These are phyloP conservation scores for Capronia epimyces DNA, from an alignment of 2,329 filamentous ascomycete species.

Conservation along the genomic window DNA sequence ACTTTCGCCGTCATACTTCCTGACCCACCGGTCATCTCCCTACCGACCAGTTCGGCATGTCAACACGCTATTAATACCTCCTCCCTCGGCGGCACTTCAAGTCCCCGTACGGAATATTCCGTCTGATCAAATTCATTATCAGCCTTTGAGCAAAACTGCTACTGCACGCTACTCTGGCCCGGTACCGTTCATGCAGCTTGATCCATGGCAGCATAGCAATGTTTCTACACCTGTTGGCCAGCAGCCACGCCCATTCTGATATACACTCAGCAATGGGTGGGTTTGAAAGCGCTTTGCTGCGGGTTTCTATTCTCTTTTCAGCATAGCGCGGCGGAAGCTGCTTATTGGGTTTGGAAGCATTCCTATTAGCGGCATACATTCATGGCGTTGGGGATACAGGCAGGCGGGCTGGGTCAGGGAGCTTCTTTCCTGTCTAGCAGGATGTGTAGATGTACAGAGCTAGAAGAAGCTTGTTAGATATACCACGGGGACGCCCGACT, in stretches of 20 bases:
- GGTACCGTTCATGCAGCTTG: constrained; percentile 52
- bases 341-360: constrained; percentile 4
- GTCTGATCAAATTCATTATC: constrained; percentile 75
- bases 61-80: constrained; percentile 84
- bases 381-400: constrained; percentile 10
- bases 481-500: neutral
- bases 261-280: neutral
- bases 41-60: constrained; percentile 87
- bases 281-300: too few species aligned
- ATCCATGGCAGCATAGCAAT: constrained; percentile 37
- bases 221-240: constrained; percentile 25
- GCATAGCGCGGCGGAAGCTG: constrained; percentile 17
- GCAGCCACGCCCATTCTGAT: constrained; percentile 21
- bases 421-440: neutral
- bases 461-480: constrained; percentile 10
- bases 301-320: neutral
- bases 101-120: constrained; percentile 61
- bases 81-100: constrained; percentile 72
- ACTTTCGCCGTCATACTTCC: constrained; percentile 79
- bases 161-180: constrained; percentile 63
- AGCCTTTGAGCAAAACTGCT: constrained; percentile 65
- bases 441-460: constrained; percentile 14
- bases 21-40: constrained; percentile 82
- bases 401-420: constrained; percentile 6
- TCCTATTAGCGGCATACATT: constrained; percentile 13